Evolutionary conservation across 352 stramenopile genomes (phyloP).

Genomic region (Globisporangium acanthophoron): DNA sequence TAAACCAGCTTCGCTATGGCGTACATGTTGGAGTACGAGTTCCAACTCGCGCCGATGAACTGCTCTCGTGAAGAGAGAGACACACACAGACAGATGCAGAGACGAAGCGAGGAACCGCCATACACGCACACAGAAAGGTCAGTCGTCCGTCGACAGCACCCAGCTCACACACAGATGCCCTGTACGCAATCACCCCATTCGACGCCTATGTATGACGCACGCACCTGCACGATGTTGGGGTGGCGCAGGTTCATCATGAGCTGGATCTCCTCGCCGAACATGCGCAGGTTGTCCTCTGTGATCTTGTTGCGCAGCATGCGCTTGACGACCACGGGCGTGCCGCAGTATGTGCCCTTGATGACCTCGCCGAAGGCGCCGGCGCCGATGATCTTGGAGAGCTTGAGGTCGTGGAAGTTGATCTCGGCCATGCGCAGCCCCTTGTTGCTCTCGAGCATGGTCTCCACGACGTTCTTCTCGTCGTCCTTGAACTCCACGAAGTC

Average conservation of each 20-base stretch:
- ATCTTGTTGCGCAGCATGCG: conserved; percentile 89
- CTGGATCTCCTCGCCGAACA: conserved; percentile 88
- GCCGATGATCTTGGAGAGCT: conserved; percentile 86
- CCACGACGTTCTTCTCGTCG: conserved; percentile 82
- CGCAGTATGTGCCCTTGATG: conserved; percentile 87
- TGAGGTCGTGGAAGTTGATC: conserved; percentile 88
- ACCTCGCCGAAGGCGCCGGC: conserved; percentile 82
- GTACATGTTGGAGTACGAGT: conserved; percentile 90
- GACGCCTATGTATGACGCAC: background rate
- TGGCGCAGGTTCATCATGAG: conserved; percentile 89
- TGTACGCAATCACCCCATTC: background rate
- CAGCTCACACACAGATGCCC: background rate
- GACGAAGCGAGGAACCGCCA: background rate
- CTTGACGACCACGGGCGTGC: conserved; percentile 85
- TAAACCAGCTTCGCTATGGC: conserved; percentile 14
- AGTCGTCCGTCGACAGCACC: background rate
- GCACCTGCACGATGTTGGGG: conserved; percentile 81
- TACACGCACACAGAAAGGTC: background rate
- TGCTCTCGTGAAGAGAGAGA: conserved; percentile 13
- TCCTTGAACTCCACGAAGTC: conserved; percentile 85
- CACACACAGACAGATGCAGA: background rate
- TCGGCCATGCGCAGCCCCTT: conserved; percentile 82
- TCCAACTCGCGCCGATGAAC: conserved; percentile 89
- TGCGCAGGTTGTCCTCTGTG: conserved; percentile 82
- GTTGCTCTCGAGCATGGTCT: conserved; percentile 87